Base-by-base conservation (phyloP, 768 basidiomycete species). In the Lactarius trivialis region DNA sequence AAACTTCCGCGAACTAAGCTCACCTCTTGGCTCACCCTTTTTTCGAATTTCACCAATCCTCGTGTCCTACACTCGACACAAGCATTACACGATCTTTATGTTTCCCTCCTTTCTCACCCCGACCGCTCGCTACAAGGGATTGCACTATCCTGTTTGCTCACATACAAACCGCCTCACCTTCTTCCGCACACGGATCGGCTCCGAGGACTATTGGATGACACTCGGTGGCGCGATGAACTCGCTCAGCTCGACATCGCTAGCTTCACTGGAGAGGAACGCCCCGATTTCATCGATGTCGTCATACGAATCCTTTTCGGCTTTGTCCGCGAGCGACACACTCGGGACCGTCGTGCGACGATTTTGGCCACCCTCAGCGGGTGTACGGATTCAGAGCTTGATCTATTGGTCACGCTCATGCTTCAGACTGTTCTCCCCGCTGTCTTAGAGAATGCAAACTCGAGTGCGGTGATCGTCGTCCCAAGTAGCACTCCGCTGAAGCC, bases 41-140 rank as follows among this genome's bases (percentile, higher is more conserved):
- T 98, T 73, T 81, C 90, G 55, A 96, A 94, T 71, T 91, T 99
- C 71, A 76, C 77, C 68, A 98, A 98, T 70, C 96, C 95, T n/a
- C 96, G 92, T 74, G 91, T 93, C 0, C 76, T 95, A 2, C 81
- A 85, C 70, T 79, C 83, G 7, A 82, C 90, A 0, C 80, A 87
- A 9, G 78, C 79, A 0, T 78, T 98, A 5, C 82, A 81, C 45
- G 55, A 76, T 1, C 70, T 93, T 26, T 96, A 94, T 74, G 78
- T 80, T 15, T 75, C 81, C n/a, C 79, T 91, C 24, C 81, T 98
- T 26, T 86, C 93, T 5, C 87, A 93, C 65, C 91, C 94, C 3
- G 94, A 98, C 67, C 83, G 84, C 15, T 68, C 82, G 4, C 76
- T 98, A 2, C 96, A 97, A 74, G 78, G 75, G 8, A 76, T 85